Conservation (phyloP, 108 stramenopile species). For the Stephanodiscus minutulus region DNA sequence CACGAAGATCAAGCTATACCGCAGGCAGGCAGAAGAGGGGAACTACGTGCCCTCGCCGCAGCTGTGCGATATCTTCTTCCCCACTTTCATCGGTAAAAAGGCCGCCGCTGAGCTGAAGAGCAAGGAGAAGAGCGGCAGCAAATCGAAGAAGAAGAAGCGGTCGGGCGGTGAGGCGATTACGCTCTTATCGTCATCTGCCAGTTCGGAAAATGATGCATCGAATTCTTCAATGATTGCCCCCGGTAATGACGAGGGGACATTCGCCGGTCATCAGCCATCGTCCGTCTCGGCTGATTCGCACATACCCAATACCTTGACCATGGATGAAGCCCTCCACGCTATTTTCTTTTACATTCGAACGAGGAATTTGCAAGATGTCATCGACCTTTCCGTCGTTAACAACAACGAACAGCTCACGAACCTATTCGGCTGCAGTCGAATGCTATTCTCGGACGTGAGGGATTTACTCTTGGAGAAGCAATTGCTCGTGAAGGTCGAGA, state of each 20-base stretch:
- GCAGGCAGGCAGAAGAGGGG: constrained; percentile 33
- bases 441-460: constrained; percentile 67
- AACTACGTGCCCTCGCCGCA: constrained; percentile 51
- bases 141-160: constrained; percentile 39
- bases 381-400: constrained; percentile 61
- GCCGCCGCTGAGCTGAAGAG: constrained; percentile 15
- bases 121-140: constrained; percentile 27
- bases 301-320: constrained; percentile 63
- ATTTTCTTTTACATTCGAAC: constrained; percentile 71
- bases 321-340: constrained; percentile 67
- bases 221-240: constrained; percentile 2
- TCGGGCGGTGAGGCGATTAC: not conserved
- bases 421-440: constrained; percentile 67
- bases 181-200: constrained; percentile 9
- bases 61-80: constrained; percentile 68
- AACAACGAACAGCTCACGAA: constrained; percentile 60
- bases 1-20: constrained; percentile 56
- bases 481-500: constrained; percentile 47
- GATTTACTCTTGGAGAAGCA: constrained; percentile 53
- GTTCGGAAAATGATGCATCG: constrained; percentile 14
- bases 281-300: constrained; percentile 27
- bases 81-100: constrained; percentile 46
- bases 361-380: constrained; percentile 57
- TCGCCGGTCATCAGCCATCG: not conserved
- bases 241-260: not conserved